Percentiles rank a stretch among this genome's conserved stretches.
These are phyloP conservation scores for Smittium culicis DNA, from an alignment of 371 early-diverging fungal genomes.

Conservation along the genomic window DNA sequence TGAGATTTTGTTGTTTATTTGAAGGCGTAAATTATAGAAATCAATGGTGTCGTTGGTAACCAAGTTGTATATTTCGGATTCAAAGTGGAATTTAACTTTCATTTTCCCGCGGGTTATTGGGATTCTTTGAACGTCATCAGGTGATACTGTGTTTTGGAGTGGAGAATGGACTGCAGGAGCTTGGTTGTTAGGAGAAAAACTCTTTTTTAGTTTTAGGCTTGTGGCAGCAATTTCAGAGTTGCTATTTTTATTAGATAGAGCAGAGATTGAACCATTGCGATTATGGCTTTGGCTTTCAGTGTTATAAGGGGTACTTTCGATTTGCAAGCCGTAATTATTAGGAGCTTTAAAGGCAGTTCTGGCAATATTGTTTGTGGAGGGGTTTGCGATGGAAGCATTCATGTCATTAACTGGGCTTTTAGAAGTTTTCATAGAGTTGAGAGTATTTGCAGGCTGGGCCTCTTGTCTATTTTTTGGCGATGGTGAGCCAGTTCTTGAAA, in stretches of 20 bases:
- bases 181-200: slow-evolving; percentile 12
- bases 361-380: neutral
- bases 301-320: neutral
- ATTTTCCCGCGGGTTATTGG: slow-evolving; percentile 33
- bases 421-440: neutral
- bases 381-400: neutral
- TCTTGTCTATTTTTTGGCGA: neutral
- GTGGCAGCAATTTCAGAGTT: neutral
- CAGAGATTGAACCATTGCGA: neutral
- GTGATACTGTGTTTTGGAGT: neutral
- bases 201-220: neutral
- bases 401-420: neutral
- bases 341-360: neutral
- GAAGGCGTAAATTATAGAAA: slow-evolving; percentile 42
- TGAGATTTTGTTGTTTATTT: slow-evolving; percentile 54
- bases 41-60: slow-evolving; percentile 42
- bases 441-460: neutral
- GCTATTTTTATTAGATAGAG: neutral
- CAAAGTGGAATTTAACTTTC: slow-evolving; percentile 66
- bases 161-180: neutral
- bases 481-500: neutral
- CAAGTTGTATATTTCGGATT: slow-evolving; percentile 51
- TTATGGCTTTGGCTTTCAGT: neutral
- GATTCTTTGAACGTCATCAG: slow-evolving; percentile 9
- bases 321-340: neutral